Evolutionary conservation across 371 early-diverging fungal genomes (phyloP).

Genomic region (Mycotypha africana): DNA sequence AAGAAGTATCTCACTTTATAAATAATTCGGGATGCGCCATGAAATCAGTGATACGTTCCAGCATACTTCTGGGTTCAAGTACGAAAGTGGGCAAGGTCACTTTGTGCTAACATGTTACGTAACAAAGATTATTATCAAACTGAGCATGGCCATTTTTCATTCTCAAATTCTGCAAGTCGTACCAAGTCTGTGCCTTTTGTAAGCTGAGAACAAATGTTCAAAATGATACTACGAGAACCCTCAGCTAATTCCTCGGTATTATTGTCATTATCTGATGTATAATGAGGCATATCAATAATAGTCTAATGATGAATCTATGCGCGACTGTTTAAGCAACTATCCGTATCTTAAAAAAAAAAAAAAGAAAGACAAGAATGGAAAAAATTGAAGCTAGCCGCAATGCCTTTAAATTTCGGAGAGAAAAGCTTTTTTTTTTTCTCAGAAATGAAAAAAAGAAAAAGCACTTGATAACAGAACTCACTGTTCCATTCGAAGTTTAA

Average conservation of each 20-base stretch:
- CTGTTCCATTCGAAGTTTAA: too few species aligned
- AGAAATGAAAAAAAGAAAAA: too few species aligned
- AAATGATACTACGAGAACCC: conserved; percentile 79
- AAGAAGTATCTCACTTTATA: conserved; percentile 75
- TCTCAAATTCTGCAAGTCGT: too few species aligned
- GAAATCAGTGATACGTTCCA: conserved; percentile 94
- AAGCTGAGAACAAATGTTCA: conserved; percentile 83
- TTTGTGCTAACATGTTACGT: conserved; percentile 32
- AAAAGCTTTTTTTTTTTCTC: too few species aligned
- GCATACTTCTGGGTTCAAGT: conserved; percentile 91
- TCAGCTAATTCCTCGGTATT: conserved; percentile 83
- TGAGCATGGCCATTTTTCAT: too few species aligned
- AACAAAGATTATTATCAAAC: neutral
- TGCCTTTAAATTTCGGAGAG: too few species aligned
- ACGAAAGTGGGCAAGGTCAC: conserved; percentile 97
- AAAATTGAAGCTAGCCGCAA: too few species aligned
- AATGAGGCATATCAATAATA: conserved; percentile 7
- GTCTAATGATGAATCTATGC: too few species aligned
- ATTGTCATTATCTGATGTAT: conserved; percentile 27
- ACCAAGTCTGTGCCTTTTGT: conserved; percentile 84
- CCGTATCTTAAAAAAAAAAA: too few species aligned
- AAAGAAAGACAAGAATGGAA: too few species aligned
- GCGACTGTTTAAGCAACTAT: too few species aligned
- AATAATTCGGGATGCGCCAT: conserved; percentile 91
- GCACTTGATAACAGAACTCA: too few species aligned